Evolutionary conservation across 75 land plant species (phyloP), one percentile per base, ranked within the genome.

Genomic region (Azolla pinnata): DNA sequence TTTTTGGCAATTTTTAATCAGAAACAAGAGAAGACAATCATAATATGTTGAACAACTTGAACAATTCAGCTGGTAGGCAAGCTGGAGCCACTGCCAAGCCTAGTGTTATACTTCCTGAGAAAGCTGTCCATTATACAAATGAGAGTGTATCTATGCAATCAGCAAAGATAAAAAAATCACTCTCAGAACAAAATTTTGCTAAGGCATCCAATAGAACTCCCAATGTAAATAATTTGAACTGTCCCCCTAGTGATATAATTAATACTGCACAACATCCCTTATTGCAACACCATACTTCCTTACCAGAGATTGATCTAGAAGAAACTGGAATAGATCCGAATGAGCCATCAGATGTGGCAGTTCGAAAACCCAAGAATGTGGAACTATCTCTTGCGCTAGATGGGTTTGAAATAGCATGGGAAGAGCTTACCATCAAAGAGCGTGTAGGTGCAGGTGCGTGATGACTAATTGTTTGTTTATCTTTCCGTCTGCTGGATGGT

Each of bases 361-460:
- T 46, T 4, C 21, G 23, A 2, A 46, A 46, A 46, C 23, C 49
- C 49, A 46, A 46, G 45, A 62, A 27, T 26, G 66, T 44, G 18
- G 78, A 79, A 12, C 9, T 73, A 34, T 2, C 66, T 50, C 61
- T 81, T 57, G 76, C 65, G 53, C 38, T 63, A 18, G 90, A 88
- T 44, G 86, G 74, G 48, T 53, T 90, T 42, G 72, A 67, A 40
- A 89, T 89, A 48, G 77, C 75, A 19, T 89, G 90, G 96, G 78
- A 62, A 65, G 90, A 89, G 52, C 73, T 89, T 60, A 71, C 61
- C 21, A 33, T 86, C 53, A 83, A 76, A 68, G 90, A 89, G 54
- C 62, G 72, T 57, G 76, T 89, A 58, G 96, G 96, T 48, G 83
- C 86, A 70, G 96, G 96, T 89, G 67, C n/a, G 4, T 29, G 16